Base-by-base conservation (phyloP, 306 rosid species). In the Mucuna pruriens region DNA sequence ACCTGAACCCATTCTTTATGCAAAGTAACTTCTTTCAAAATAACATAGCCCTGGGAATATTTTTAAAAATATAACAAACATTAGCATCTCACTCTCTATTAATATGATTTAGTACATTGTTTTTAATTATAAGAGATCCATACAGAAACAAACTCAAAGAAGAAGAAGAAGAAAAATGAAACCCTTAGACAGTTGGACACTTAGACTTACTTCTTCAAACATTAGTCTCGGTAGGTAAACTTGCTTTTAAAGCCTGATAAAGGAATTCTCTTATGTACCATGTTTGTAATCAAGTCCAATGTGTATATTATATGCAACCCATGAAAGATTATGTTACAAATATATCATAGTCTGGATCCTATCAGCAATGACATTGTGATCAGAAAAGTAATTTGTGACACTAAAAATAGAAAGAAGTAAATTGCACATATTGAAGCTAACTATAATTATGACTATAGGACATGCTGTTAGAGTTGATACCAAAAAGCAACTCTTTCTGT, bases 1-100 rank as follows among this genome's bases (percentile, higher is more conserved):
- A 79, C 99, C 99, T 71, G 99, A 92, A 75, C 97, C 98, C 99
- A 96, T 96, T 64, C 65, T 80, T 51, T 73, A 74, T 29, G 48
- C 69, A 39, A 64, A 64, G 71, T 65, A 75, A 49, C 86, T 84
- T 55, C 73, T 19, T 74, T 71, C 80, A 87, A 52, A 73, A 84
- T 34, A 86, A 80, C 82, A 81, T 76, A 88, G 76, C 54, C 97
- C 89, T 89, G 84, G 19, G 36, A 84, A 62, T n/a, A n/a, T n/a
- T n/a, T n/a, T n/a, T n/a, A n/a, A n/a, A n/a, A n/a, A n/a, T 70
- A 70, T 25, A 69, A 25, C 54, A 58, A 79, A 46, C 40, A 87
- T 88, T 80, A 87, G 85, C 72, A 60, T 22, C 63, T 69, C 63
- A 64, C 73, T 60, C 66, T 60, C 34, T 82, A 80, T 9, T 44